Base-by-base conservation (phyloP, 2,329 filamentous ascomycete species). In the Torrubiellomyces zombiae region DNA sequence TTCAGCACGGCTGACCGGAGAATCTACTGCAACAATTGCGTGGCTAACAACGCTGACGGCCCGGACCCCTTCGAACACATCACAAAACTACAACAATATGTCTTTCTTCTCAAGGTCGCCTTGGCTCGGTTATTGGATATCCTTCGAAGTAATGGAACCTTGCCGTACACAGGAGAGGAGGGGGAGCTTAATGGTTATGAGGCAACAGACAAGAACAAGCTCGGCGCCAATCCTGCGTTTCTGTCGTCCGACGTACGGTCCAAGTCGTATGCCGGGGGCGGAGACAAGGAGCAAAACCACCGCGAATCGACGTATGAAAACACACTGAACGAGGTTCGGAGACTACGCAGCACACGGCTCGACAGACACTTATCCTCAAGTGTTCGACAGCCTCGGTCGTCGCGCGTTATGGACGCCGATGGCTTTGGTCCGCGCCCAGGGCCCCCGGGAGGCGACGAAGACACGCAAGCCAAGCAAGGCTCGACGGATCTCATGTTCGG, bases 321-420 rank as follows among this genome's bases (percentile, higher is more conserved):
- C 53, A 93, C 86, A 23, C 74, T 98, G 38, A 91, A 89, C 37
- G 89, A 98, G 51, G 89, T 98, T 45, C 75, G 83, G 40, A 70
- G 89, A 33, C 55, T 98, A 30, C 74, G 86, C 36, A 95, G 89
- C 32, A 95, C 86, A 13, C 75, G 89, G 16, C 75, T 95, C 44
- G 86, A 98, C 43, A 86, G 91, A 44, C 82, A 92, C 41, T 57
- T 98, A 21, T 95, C 86, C 18, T 91, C 82, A 13, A 94, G 83
- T 25, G 83, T 86, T 47, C 79, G 80, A 45, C 89, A 85, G 41
- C 81, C 86, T 24, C 69, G 89, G 37, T 82, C 81, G 14, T 95
- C 89, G 7, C 70, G 82, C 27, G 85, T 98, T 30, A 85, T 98
- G 48, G 85, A 94, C 46, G 35, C 34, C 7, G 50, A 54, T 31